A percentile compares a stretch with the other conserved stretches of the same genome.
Conservation (phyloP, 164 flowering plant genomes). For the Warburgia ugandensis region DNA sequence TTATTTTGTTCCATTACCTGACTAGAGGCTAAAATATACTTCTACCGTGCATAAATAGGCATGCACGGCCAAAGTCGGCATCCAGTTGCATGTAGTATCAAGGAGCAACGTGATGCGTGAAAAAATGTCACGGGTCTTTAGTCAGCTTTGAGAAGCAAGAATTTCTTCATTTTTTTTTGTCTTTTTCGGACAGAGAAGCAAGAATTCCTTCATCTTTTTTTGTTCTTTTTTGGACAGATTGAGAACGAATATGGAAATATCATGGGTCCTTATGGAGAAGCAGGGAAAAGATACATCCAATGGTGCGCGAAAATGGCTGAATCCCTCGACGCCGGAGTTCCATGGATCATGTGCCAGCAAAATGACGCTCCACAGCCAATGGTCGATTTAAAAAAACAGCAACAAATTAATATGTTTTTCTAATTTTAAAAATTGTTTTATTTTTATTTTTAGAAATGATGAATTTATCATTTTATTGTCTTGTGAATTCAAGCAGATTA, state of each 20-base stretch:
- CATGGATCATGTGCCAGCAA: constrained; percentile 60
- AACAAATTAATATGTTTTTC: neutral
- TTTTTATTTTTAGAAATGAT: too few species aligned
- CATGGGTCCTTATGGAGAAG: constrained; percentile 19
- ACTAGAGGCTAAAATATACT: too few species aligned
- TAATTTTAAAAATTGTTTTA: constrained; percentile 2
- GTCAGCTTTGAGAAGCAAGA: neutral
- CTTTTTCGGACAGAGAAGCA: too few species aligned
- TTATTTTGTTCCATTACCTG: too few species aligned
- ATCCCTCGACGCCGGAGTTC: constrained; percentile 23
- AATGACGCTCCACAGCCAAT: constrained; percentile 39
- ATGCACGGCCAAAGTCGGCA: too few species aligned
- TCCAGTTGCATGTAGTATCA: too few species aligned
- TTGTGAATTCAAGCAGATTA: constrained; percentile 28
- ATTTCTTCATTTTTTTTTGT: neutral
- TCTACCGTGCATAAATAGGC: too few species aligned
- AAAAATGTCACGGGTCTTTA: too few species aligned
- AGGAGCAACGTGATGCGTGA: too few species aligned
- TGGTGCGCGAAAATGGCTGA: constrained; percentile 48
- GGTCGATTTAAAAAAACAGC: too few species aligned
- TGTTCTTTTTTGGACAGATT: constrained; percentile 23
- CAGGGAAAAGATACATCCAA: constrained; percentile 25
- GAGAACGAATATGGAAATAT: constrained; percentile 46
- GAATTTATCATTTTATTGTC: neutral
- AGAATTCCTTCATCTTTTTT: too few species aligned